Conservation (phyloP, 805 yeast species). For the Maudiozyma bulderi region DNA sequence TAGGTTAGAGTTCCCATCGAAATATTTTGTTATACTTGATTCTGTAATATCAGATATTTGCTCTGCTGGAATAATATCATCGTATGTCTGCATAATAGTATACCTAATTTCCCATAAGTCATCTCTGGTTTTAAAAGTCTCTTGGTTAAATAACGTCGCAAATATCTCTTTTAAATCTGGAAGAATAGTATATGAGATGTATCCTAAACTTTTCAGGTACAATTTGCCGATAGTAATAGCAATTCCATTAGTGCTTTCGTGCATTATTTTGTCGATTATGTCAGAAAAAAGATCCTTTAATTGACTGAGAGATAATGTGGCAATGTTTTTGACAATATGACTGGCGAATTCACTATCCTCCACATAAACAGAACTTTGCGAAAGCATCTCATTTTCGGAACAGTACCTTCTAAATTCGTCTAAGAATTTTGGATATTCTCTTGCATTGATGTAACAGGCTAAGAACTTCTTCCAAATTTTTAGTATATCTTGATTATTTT, state of each 20-base stretch:
- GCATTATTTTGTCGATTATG: conserved; percentile 8
- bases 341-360: conserved; percentile 26
- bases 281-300: conserved; percentile 22
- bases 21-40: neutral
- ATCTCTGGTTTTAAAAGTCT: conserved; percentile 7
- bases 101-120: conserved; percentile 39
- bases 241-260: conserved; percentile 7
- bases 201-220: conserved; percentile 34
- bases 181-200: conserved; percentile 24
- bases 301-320: conserved; percentile 41
- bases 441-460: conserved; percentile 42
- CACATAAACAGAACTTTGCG: conserved; percentile 8
- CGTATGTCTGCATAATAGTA: conserved; percentile 41
- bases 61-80: conserved; percentile 26
- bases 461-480: conserved; percentile 30
- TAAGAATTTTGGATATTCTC: conserved; percentile 47
- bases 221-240: conserved; percentile 21
- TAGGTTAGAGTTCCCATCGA: neutral
- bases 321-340: conserved; percentile 33
- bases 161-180: conserved; percentile 18
- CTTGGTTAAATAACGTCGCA: conserved; percentile 16
- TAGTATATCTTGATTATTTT: conserved; percentile 1
- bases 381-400: neutral
- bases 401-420: conserved; percentile 34
- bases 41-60: conserved; percentile 8